Conservation (phyloP, 257 asterid species). For the Lycium ferocissimum region DNA sequence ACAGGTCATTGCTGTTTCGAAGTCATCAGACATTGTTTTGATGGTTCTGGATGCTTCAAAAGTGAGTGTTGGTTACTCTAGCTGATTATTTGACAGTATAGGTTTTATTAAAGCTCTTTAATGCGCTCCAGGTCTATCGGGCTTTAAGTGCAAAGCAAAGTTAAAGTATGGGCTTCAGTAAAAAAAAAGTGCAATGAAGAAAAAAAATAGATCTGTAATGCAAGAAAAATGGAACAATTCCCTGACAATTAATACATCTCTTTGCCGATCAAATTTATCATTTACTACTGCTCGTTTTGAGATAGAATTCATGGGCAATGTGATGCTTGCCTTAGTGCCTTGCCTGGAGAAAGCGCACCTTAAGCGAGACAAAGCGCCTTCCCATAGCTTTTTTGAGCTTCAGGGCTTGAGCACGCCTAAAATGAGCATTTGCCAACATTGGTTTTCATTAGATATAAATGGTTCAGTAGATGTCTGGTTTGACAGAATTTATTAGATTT, state of each 20-base stretch:
- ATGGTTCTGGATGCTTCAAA: conserved; percentile 81
- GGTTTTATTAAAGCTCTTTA: not conserved
- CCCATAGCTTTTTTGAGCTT: not conserved
- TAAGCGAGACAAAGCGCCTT: not conserved
- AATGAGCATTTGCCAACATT: not conserved
- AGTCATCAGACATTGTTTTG: conserved; percentile 93
- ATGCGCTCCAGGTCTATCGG: not conserved
- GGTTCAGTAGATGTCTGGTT: not conserved
- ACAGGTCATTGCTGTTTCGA: conserved; percentile 97
- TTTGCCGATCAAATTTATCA: not conserved
- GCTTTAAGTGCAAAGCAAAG: not conserved
- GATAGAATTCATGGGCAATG: not conserved
- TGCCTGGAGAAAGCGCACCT: not conserved
- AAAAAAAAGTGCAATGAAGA: not conserved
- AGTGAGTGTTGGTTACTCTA: conserved; percentile 47
- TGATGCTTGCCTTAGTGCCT: not conserved
- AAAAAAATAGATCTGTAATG: not conserved
- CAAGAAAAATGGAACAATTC: not conserved
- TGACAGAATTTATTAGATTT: not conserved
- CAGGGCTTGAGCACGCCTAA: not conserved
- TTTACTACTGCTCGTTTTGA: not conserved
- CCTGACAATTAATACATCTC: conserved; percentile 2
- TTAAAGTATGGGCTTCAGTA: not conserved
- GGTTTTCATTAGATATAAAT: conserved; percentile 14
- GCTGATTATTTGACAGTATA: not conserved